These are phyloP conservation scores for Endoconidiophora laricicola DNA, from an alignment of 2,329 filamentous ascomycete species.

Conservation along the genomic window DNA sequence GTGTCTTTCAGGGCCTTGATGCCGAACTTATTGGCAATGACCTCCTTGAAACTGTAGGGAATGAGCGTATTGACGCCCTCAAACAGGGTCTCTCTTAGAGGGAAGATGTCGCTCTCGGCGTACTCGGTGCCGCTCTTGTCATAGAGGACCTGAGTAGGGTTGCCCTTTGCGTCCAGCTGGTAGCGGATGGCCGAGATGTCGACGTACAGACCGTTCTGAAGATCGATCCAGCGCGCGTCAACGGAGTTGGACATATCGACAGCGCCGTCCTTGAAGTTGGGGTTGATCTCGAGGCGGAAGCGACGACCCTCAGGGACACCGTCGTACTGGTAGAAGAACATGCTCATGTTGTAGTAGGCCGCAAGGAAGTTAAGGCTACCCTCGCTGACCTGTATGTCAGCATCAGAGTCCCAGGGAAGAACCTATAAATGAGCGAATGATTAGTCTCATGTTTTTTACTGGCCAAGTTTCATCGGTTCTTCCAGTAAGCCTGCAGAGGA, in stretches of 20 bases:
- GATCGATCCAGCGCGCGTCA: constrained; percentile 34
- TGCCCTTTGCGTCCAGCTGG: constrained; percentile 25
- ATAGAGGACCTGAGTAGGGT: constrained; percentile 26
- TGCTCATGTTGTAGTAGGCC: constrained; percentile 45
- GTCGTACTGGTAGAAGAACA: constrained; percentile 27
- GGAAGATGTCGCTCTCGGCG: constrained; percentile 42
- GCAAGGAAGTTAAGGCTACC: constrained; percentile 50
- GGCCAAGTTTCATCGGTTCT: no score
- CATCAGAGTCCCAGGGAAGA: constrained; percentile 62
- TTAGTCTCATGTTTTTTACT: not conserved
- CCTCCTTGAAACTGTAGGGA: constrained; percentile 42
- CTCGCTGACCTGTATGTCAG: constrained; percentile 57
- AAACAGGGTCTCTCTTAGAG: constrained; percentile 50
- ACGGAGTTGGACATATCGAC: constrained; percentile 14
- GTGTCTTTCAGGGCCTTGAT: constrained; percentile 32
- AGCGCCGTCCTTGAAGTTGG: constrained; percentile 24
- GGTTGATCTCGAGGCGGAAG: constrained; percentile 34
- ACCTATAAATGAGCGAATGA: constrained; percentile 25
- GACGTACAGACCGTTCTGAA: constrained; percentile 30
- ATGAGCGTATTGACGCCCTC: constrained; percentile 51
- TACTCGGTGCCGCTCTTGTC: constrained; percentile 36
- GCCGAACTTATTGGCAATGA: constrained; percentile 42
- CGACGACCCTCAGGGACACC: constrained; percentile 23
- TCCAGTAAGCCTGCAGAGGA: no score
- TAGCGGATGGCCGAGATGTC: constrained; percentile 36